These are phyloP conservation scores for Coemansia sp. DNA, from an alignment of 192 early-diverging fungal genomes.

Conservation along the genomic window DNA sequence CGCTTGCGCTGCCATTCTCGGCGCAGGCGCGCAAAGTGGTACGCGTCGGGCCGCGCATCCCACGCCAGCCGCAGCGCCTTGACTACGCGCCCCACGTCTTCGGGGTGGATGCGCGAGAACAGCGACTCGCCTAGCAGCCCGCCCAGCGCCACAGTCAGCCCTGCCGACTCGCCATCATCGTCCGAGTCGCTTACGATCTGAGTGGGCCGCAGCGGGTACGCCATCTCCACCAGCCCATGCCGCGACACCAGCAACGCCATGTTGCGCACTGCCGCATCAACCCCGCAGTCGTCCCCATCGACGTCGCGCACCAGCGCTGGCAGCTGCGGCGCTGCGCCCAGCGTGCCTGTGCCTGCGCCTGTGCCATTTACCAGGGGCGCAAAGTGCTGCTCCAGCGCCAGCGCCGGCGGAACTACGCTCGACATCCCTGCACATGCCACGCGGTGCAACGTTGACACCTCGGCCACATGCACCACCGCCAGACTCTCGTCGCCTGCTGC, in stretches of 20 bases:
- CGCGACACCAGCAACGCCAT: constrained; percentile 55
- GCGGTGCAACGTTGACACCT: constrained; percentile 53
- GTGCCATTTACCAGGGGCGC: constrained; percentile 21
- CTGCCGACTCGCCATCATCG: constrained; percentile 13
- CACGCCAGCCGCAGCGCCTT: constrained; percentile 51
- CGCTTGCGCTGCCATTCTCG: constrained; percentile 55
- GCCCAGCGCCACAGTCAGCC: constrained; percentile 35
- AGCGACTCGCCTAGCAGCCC: constrained; percentile 50
- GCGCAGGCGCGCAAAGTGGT: constrained; percentile 53
- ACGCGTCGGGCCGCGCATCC: constrained; percentile 53
- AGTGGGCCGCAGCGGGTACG: constrained; percentile 42
- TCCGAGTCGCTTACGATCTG: constrained; percentile 19
- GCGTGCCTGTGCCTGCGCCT: constrained; percentile 10
- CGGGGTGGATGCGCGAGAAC: constrained; percentile 53
- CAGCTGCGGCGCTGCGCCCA: constrained; percentile 44
- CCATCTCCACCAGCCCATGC: constrained; percentile 57
- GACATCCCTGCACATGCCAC: constrained; percentile 39
- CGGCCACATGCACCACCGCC: constrained; percentile 52
- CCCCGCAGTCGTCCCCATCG: background rate
- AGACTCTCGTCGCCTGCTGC: background rate
- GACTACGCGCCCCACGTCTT: constrained; percentile 49
- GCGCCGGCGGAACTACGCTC: constrained; percentile 40
- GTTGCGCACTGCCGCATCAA: constrained; percentile 28
- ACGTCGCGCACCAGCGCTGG: constrained; percentile 22
- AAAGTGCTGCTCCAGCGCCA: constrained; percentile 47